Conservation (phyloP, 345 rosid genomes). For the Lepidium aucheri region DNA sequence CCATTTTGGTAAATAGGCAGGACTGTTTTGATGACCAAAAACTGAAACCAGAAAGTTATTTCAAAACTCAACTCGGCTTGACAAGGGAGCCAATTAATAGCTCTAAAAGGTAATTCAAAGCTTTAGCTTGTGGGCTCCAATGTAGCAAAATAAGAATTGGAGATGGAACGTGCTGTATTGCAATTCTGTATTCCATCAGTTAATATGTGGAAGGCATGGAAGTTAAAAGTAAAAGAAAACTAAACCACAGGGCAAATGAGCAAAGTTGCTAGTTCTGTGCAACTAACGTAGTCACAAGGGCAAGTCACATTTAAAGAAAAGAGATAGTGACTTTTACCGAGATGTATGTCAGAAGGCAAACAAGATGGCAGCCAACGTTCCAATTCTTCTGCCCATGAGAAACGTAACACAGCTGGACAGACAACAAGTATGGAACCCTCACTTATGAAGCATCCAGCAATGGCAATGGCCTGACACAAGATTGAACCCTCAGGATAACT, state of each 20-base stretch:
- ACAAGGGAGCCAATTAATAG: neutral
- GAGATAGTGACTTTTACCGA: conserved; percentile 38
- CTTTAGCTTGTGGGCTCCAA: neutral
- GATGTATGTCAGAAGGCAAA: conserved; percentile 87
- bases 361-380: conserved; percentile 91
- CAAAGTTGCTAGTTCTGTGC: neutral
- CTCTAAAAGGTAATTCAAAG: neutral
- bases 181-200: neutral
- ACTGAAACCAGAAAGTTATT: conserved; percentile 37
- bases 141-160: neutral
- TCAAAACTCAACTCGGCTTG: conserved; percentile 11
- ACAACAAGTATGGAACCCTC: conserved; percentile 86
- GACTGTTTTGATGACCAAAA: conserved; percentile 78
- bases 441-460: conserved; percentile 74
- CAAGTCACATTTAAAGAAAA: neutral
- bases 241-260: neutral
- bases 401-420: conserved; percentile 89
- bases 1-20: conserved; percentile 50
- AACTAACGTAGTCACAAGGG: neutral
- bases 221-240: neutral
- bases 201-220: neutral
- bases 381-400: conserved; percentile 90
- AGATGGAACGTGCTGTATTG: neutral
- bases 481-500: neutral
- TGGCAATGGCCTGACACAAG: conserved; percentile 71